Evolutionary conservation across 345 rosid species (phyloP).

Genomic region (Salix caprea): DNA sequence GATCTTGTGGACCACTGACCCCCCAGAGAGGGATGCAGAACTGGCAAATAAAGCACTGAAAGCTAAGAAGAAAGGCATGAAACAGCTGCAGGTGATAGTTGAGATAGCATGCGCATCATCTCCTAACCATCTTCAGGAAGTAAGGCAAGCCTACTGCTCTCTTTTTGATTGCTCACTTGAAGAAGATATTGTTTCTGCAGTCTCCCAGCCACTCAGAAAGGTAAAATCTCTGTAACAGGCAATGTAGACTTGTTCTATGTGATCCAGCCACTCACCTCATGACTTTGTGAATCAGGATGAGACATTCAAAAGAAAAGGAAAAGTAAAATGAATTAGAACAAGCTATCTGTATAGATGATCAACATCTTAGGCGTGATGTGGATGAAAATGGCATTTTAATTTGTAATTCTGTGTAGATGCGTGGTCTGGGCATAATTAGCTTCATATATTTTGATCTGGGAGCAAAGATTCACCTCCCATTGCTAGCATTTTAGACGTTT

Average conservation of each 20-base stretch:
- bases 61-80: slow-evolving; percentile 32
- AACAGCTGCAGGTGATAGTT: slow-evolving; percentile 50
- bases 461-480: background rate
- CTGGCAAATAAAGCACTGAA: slow-evolving; percentile 55
- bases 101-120: slow-evolving; percentile 80
- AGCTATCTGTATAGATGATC: too few relatives aligned
- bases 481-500: background rate
- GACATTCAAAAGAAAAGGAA: too few relatives aligned
- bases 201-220: slow-evolving; percentile 56
- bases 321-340: too few relatives aligned
- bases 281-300: too few relatives aligned
- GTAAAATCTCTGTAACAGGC: slow-evolving; percentile 26
- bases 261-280: too few relatives aligned
- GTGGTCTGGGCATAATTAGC: background rate
- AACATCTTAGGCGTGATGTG: too few relatives aligned
- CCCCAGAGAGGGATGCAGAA: slow-evolving; percentile 83
- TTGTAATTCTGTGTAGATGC: background rate
- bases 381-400: too few relatives aligned
- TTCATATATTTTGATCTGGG: background rate
- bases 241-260: background rate
- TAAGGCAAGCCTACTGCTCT: slow-evolving; percentile 71
- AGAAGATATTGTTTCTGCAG: slow-evolving; percentile 54
- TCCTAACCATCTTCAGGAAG: slow-evolving; percentile 64
- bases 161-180: slow-evolving; percentile 63
- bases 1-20: slow-evolving; percentile 61